Evolutionary conservation across 441 rosid genomes (phyloP), one percentile per base, ranked within the genome.

Genomic region (Aquilaria agallochum): DNA sequence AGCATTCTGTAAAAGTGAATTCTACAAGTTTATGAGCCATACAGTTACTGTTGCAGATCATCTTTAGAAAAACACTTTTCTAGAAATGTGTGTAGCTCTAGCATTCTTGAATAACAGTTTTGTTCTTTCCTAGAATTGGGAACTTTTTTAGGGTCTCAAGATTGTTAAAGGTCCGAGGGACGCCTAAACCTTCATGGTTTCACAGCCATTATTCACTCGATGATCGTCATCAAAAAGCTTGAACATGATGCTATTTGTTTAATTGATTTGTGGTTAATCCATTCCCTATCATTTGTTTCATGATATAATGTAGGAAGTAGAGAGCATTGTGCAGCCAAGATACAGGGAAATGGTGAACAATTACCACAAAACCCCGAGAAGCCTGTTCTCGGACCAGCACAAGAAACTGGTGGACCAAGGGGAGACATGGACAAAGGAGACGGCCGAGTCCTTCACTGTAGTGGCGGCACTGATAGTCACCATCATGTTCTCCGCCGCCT

Each of bases 381-480:
- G 72, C 42, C 55, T 85, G 4, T 88, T 88, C 66, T 63, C 74
- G 31, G 89, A 80, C 3, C 59, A 76, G 12, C 95, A 88, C 72
- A 81, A 34, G 62, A 71, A 68, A 2, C 64, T 88, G 5, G 77
- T 88, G n/a, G 79, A 83, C 11, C 74, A 77, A 45, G 95, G 95
- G 46, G 95, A 88, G 74, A 74, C 69, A 70, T 88, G 91, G 95
- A 83, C 86, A 80, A 88, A 88, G 60, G 76, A 79, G 36, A 80
- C 94, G 3, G 89, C 96, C 0, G 67, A 73, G 47, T 89, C 96
- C 0, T 73, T 85, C 78, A 80, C 94, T 0, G 85, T 89, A 0
- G 96, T 87, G 9, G 89, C 91, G 4, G 90, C 94, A 53, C 77
- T 89, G 10, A 80, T 89, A 32, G 84, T 87, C 3, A 89, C 94